Base-by-base conservation (phyloP, 2,329 filamentous ascomycete genomes). In the Paecilomyces sp. region DNA sequence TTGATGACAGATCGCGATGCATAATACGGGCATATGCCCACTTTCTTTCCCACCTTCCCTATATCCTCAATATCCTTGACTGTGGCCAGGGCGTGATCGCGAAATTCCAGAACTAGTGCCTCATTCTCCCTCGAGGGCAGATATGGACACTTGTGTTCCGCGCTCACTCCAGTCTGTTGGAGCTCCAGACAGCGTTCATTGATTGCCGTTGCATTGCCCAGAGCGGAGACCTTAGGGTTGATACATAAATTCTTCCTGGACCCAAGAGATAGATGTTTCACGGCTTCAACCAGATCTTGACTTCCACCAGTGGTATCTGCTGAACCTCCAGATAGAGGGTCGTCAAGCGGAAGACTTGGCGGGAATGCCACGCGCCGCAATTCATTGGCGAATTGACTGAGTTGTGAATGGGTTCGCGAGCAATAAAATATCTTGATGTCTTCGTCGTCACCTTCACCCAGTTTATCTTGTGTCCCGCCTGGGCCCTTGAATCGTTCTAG, bases 51-150 rank as follows among this genome's bases (percentile, higher is more conserved):
- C 1, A 97, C 79, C 13, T 80, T 79, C 22, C 88, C 88, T 47
- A 97, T 80, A 67, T 99, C 94, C 72, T 99, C 94, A 58, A 99
- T 97, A 68, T 99, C 94, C 2, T 90, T 88, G 7, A 99, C 83
- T 0, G 85, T 91, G 0, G 94, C 92, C 36, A 97, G 78, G 0
- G 90, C 85, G 64, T 90, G 86, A 69, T 97, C 93, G 18, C 92
- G 87, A 66, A 99, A 97, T 56, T 90, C 85, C 58, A 92, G 85
- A 0, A 91, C 85, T 28, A 89, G 78, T 3, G 82, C 77, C 57
- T 91, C 79, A 22, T 89, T 88, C 1, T 94, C 89, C 59, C 91
- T 87, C n/a, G 81, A 88, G 0, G 91, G 91, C 13, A 96, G 79
- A 69, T 87, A 96, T 0, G 84, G 77, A 70, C 94, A 99, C 69